Base-by-base conservation (phyloP, 192 early-diverging fungal species). In the Irineochytrium annulatum region DNA sequence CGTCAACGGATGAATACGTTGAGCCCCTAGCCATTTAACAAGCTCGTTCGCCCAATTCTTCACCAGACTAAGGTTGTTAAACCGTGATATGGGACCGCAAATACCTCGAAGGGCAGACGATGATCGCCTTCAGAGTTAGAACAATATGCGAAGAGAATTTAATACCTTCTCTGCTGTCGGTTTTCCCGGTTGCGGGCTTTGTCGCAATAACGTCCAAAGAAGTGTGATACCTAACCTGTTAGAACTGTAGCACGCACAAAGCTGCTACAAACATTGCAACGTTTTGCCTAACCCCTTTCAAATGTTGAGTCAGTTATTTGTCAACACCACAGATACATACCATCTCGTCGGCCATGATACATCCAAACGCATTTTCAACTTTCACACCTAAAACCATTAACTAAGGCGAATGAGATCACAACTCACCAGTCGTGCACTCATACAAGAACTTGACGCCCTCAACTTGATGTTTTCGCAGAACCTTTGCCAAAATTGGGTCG, bases 321-420 rank as follows among this genome's bases (percentile, higher is more conserved):
- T 13, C 11, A 17, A 58, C 20, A 43, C 5, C 46, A 58, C 20
- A 11, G 22, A 20, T 17, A 11, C 57, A 44, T 52, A 81, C 76
- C 78, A 97, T 96, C 63, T 99, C 97, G 73, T 99, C 97, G 1
- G 97, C 97, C 94, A 98, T 97, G 52, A 99, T 99, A 59, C 92
- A 95, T 60, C 95, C 97, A 66, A 79, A 90, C 0, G 89, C 88
- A 64, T 87, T 77, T 24, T 81, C 72, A 30, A 82, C 73, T 16
- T 84, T 81, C 24, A 59, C 63, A n/a, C 92, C 95, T 24, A 22
- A n/a, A n/a, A n/a, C n/a, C n/a, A n/a, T n/a, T n/a, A n/a, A n/a
- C n/a, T n/a, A n/a, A n/a, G 22, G 11, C 46, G 24, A 49, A 6
- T 8, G 13, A 49, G 24, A 24, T 20, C 11, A 49, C 8, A 49